These are phyloP conservation scores for Penicillium mononematosum DNA, from an alignment of 495 filamentous ascomycete species.

Conservation along the genomic window DNA sequence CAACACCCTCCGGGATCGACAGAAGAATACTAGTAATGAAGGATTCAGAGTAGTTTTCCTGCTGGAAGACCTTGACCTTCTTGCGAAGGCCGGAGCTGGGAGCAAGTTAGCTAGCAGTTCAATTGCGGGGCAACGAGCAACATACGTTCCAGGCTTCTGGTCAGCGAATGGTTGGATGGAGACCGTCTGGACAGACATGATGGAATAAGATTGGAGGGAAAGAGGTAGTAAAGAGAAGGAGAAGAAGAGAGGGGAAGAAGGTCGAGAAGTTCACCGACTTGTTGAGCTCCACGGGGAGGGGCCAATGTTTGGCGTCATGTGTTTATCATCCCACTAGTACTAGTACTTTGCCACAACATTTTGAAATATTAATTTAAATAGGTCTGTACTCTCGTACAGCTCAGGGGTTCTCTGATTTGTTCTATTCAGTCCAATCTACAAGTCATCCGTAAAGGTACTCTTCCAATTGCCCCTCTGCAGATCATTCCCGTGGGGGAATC, in stretches of 20 bases:
- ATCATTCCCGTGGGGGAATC: slow-evolving; percentile 4
- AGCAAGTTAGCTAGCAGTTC: slow-evolving; percentile 25
- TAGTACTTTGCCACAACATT: background rate
- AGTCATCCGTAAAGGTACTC: background rate
- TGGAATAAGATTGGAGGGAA: slow-evolving; percentile 12
- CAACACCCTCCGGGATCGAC: slow-evolving; percentile 90
- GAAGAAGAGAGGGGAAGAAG: slow-evolving; percentile 4
- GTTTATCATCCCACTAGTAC: slow-evolving; percentile 30
- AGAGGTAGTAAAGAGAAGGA: slow-evolving; percentile 11
- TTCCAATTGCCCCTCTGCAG: slow-evolving; percentile 3
- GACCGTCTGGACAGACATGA: slow-evolving; percentile 48
- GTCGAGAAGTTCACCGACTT: slow-evolving; percentile 29
- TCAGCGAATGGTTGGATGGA: slow-evolving; percentile 79
- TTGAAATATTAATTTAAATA: background rate
- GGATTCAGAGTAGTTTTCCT: slow-evolving; percentile 91
- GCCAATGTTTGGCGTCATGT: slow-evolving; percentile 26
- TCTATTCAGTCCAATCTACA: background rate
- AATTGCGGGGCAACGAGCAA: slow-evolving; percentile 26
- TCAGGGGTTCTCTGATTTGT: background rate
- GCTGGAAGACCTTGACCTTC: slow-evolving; percentile 97
- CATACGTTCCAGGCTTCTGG: slow-evolving; percentile 99
- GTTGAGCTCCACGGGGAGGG: slow-evolving; percentile 20
- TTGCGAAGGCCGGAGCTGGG: slow-evolving; percentile 92
- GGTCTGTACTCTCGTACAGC: background rate
- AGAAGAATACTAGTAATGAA: slow-evolving; percentile 91